Percentiles rank a stretch among this genome's conserved stretches.
These are phyloP conservation scores for Colletotrichum cuscutae DNA, from an alignment of 2,329 filamentous ascomycete genomes.

Conservation along the genomic window DNA sequence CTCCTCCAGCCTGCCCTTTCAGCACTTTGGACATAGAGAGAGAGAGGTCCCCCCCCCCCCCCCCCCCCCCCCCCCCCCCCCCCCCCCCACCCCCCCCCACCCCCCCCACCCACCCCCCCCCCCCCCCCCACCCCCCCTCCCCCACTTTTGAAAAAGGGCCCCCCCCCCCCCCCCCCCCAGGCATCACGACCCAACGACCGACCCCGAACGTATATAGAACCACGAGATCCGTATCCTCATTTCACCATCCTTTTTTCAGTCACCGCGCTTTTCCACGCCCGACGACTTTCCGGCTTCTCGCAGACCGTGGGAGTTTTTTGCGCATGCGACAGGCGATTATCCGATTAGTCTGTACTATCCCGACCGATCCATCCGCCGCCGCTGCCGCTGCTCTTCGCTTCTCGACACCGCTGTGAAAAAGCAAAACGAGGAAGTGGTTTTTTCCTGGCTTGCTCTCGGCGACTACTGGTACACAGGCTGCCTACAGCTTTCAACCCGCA, in stretches of 20 bases:
- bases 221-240: not conserved
- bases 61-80: not conserved
- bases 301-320: not conserved
- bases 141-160: too few species aligned
- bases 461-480: slow-evolving; percentile 19
- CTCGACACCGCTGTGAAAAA: not conserved
- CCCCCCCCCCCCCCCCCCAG: not conserved
- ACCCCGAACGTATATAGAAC: slow-evolving; percentile 17
- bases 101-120: too few species aligned
- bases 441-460: slow-evolving; percentile 1
- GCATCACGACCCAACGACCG: not conserved
- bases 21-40: slow-evolving; percentile 16
- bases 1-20: slow-evolving; percentile 23
- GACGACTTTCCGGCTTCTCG: not conserved
- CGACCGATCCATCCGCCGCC: slow-evolving; percentile 11
- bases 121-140: too few species aligned
- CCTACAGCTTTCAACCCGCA: slow-evolving; percentile 13
- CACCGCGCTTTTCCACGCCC: slow-evolving; percentile 17
- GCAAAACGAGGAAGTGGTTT: not conserved
- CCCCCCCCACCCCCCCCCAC: not conserved
- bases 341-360: not conserved
- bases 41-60: not conserved
- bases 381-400: not conserved
- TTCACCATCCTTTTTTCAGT: not conserved
- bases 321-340: slow-evolving; percentile 14